Conservation (phyloP, 768 basidiomycete genomes). For the Saitozyma podzolica region DNA sequence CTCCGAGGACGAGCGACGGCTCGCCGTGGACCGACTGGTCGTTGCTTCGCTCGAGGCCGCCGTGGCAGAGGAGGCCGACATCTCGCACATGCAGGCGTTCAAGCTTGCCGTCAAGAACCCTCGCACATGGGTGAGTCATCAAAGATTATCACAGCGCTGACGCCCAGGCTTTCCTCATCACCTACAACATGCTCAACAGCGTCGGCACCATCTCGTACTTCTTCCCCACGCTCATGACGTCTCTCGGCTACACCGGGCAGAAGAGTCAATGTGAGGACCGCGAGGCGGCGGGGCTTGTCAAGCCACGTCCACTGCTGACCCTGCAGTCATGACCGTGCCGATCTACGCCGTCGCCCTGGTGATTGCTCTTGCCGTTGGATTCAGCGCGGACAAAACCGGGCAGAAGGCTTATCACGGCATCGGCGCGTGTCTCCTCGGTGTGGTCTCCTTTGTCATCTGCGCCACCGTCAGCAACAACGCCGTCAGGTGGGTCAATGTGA, state of each 20-base stretch:
- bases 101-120: constrained; percentile 44
- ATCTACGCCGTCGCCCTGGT: constrained; percentile 48
- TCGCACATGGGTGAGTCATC: constrained; percentile 39
- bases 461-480: constrained; percentile 35
- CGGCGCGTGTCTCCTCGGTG: constrained; percentile 23
- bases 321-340: constrained; percentile 48
- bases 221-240: constrained; percentile 48
- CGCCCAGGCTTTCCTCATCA: constrained; percentile 34
- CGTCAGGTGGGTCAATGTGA: background rate
- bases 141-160: background rate
- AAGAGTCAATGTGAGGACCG: constrained; percentile 3
- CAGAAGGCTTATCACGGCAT: constrained; percentile 47
- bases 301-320: constrained; percentile 24
- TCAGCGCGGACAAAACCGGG: constrained; percentile 40
- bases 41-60: constrained; percentile 13
- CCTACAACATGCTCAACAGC: constrained; percentile 40
- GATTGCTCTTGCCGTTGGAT: constrained; percentile 36
- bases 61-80: constrained; percentile 9
- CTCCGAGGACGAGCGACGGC: constrained; percentile 27
- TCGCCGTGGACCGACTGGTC: constrained; percentile 37
- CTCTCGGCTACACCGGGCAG: constrained; percentile 26
- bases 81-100: constrained; percentile 43
- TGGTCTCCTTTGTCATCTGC: constrained; percentile 43
- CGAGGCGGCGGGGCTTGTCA: constrained; percentile 37
- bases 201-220: constrained; percentile 51